Base-by-base conservation (phyloP, 371 early-diverging fungal genomes). In the Mucor saturninus region DNA sequence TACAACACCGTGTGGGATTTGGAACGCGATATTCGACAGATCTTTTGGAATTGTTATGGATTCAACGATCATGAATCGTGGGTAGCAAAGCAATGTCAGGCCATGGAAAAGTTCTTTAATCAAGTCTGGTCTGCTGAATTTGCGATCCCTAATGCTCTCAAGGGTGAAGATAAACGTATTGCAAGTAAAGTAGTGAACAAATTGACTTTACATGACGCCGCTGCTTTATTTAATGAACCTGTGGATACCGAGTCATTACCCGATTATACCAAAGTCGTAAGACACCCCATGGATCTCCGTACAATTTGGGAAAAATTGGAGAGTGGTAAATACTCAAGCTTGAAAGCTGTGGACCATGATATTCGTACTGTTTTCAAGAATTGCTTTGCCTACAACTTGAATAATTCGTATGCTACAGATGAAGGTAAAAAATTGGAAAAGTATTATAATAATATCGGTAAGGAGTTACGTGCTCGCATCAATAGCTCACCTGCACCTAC, bases 231-330 rank as follows among this genome's bases (percentile, higher is more conserved):
- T 69, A 80, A 88, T 37, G 84, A 83, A 61, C 99, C 99, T 13
- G 99, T 99, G 15, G 98, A 98, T 74, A 86, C 89, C 5, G 84
- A 94, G 35, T 84, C 88, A 35, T 89, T 98, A 15, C 97, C 98
- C 0, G 88, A 88, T 59, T 99, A 99, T 75, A 77, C 76, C 8
- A 77, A 83, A 0, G 81, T 96, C 37, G 86, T 99, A 67, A 95
- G 91, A 61, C 66, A 87, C 38, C 99, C 99, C 7, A 99, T 99
- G 98, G 99, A 99, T 71, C 63, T 98, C 29, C 83, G 89, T 26
- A 99, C 99, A 0, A 91, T 99, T 48, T 86, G 83, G 64, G 83
- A 84, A 54, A 92, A 89, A 57, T 67, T 99, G 0, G 95, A 93
- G 21, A 60, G 65, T 9, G 78, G 80, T 11, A 65, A 70, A 56